Conservation (phyloP, 495 filamentous ascomycete genomes). For the Saxophila tyrrhenica region DNA sequence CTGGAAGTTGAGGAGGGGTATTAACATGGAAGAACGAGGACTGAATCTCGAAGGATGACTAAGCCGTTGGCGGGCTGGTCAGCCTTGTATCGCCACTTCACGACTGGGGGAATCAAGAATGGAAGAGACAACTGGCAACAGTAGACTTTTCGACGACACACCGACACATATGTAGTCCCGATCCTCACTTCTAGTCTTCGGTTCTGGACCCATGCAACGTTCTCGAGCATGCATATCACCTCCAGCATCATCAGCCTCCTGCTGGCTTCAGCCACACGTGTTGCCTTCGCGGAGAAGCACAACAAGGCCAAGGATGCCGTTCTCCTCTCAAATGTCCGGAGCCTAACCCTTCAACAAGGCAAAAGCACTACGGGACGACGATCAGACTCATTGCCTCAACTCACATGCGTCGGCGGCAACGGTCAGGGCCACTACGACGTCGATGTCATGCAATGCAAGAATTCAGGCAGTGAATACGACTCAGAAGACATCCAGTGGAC, state of each 20-base stretch:
- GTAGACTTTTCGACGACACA: background rate
- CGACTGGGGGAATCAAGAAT: too few species aligned
- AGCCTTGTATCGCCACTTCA: too few species aligned
- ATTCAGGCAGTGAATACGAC: constrained; percentile 48
- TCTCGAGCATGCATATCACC: background rate
- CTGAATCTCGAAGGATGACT: too few species aligned
- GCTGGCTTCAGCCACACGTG: background rate
- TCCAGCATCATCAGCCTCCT: background rate
- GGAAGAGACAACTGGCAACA: background rate
- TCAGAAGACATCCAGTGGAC: constrained; percentile 63
- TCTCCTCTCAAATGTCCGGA: constrained; percentile 64
- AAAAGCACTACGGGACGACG: constrained; percentile 62
- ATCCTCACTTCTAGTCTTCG: background rate
- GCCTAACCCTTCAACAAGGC: constrained; percentile 60
- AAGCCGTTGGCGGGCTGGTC: too few species aligned
- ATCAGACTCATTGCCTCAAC: constrained; percentile 63
- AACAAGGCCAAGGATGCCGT: constrained; percentile 29
- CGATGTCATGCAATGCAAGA: constrained; percentile 79
- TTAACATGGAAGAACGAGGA: too few species aligned
- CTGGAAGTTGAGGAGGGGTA: background rate
- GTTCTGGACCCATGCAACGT: background rate
- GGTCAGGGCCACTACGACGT: constrained; percentile 53
- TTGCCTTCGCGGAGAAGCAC: background rate
- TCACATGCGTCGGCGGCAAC: constrained; percentile 66
- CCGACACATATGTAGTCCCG: background rate